These are phyloP conservation scores for Lachancea kluyveri DNA, from an alignment of 805 yeast species.

Conservation along the genomic window DNA sequence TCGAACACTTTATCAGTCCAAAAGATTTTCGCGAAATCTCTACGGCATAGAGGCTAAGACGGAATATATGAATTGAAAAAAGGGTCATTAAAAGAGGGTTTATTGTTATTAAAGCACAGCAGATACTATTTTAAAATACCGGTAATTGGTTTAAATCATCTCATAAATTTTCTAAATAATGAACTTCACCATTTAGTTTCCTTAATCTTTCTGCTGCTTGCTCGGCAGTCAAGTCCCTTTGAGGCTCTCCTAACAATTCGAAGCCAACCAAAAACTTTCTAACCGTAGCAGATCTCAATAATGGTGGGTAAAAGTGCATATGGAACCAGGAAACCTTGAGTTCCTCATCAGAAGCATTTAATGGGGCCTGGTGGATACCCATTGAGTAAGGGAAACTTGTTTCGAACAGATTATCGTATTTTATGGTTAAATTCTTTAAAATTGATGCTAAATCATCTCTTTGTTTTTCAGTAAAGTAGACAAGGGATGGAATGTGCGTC, in stretches of 20 bases:
- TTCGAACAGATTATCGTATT: slow-evolving; percentile 64
- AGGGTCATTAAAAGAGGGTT: no score
- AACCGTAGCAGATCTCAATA: slow-evolving; percentile 67
- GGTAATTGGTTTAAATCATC: slow-evolving; percentile 2
- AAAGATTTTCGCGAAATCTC: no score
- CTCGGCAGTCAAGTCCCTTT: slow-evolving; percentile 34
- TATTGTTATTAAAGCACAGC: no score
- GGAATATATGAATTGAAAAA: no score
- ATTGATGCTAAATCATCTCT: slow-evolving; percentile 50
- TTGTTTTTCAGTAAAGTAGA: slow-evolving; percentile 41
- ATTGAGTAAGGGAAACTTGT: slow-evolving; percentile 73
- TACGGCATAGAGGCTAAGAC: no score
- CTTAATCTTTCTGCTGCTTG: slow-evolving; percentile 36
- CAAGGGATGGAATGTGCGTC: slow-evolving; percentile 44
- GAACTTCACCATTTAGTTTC: slow-evolving; percentile 33
- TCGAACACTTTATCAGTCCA: no score
- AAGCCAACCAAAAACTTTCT: slow-evolving; percentile 72
- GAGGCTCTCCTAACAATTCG: slow-evolving; percentile 63
- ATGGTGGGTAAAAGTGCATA: slow-evolving; percentile 75
- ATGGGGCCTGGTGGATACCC: slow-evolving; percentile 77
- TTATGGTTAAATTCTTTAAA: slow-evolving; percentile 47
- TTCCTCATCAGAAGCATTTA: slow-evolving; percentile 39
- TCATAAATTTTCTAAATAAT: slow-evolving; percentile 39
- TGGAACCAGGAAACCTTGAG: slow-evolving; percentile 51
- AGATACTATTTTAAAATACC: no score